Base-by-base conservation (phyloP, 257 asterid species). In the Euphrasia confusa region DNA sequence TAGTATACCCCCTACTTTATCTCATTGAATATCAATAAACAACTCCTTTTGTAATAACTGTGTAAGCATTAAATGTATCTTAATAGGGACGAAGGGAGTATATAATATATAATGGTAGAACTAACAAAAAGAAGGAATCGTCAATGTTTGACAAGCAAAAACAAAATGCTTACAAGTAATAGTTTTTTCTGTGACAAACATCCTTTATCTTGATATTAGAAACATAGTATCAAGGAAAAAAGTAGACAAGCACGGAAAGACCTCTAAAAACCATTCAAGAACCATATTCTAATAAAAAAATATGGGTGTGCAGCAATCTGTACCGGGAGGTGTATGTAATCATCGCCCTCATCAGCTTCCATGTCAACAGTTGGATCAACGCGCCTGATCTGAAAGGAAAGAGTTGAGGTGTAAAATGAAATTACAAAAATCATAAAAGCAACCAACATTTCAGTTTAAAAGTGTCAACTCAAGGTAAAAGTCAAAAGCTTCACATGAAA, bases 331-430 rank as follows among this genome's bases (percentile, higher is more conserved):
- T 89, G 96, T 56, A 54, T 78, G 82, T 86, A 92, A 76, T 89
- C 97, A 75, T 92, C 98, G 35, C 98, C 95, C 78, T 79, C 85
- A 68, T 92, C 98, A 71, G 96, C 95, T 76, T 86, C 96, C 80
- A 89, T 81, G 80, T 89, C 94, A 77, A 92, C 82, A 64, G 95
- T 80, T 64, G 99, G 99, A 81, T 93, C 99, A 52, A 93, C 99
- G 44, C 83, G 85, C 74, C 90, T 84, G 75, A 93, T 87, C 99
- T 93, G 90, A 66, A 54, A 75, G 49, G 52, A 75, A 71, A 2
- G 35, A 35, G 53, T 60, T 59, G 35, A 49, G 13, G 67, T 67
- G 39, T 62, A 61, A 61, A 63, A 45, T 65, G 42, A 52, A 66
- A 67, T 60, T 44, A 61, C 50, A 48, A 30, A 39, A 15, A 32